These are phyloP conservation scores for Clonostachys rosea DNA, from an alignment of 2,329 filamentous ascomycete genomes.

Conservation along the genomic window DNA sequence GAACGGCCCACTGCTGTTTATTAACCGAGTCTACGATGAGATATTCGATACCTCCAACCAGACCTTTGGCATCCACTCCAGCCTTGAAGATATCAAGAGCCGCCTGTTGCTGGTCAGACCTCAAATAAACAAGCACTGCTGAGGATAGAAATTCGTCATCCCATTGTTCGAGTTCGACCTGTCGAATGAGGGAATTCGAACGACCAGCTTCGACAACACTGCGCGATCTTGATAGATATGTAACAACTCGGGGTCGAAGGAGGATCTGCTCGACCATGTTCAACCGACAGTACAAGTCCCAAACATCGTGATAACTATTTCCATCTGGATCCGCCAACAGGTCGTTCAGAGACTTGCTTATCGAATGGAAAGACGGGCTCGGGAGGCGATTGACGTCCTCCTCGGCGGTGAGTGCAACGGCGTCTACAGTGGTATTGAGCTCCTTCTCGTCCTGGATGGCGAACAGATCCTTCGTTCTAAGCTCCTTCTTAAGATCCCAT, in stretches of 20 bases:
- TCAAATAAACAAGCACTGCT: conserved; percentile 34
- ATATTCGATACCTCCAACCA: conserved; percentile 35
- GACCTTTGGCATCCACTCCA: conserved; percentile 23
- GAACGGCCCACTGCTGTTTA: conserved; percentile 24
- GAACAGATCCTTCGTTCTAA: neutral
- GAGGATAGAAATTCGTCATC: conserved; percentile 29
- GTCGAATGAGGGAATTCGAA: conserved; percentile 36
- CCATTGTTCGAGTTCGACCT: conserved; percentile 29
- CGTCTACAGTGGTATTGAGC: neutral
- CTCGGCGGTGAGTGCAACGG: neutral
- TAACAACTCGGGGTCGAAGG: conserved; percentile 25
- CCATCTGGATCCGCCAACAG: conserved; percentile 15
- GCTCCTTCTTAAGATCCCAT: neutral
- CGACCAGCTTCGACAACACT: conserved; percentile 38
- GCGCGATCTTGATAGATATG: conserved; percentile 35
- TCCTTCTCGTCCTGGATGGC: neutral
- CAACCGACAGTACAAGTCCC: conserved; percentile 34
- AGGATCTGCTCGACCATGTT: conserved; percentile 17
- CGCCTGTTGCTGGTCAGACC: conserved; percentile 24
- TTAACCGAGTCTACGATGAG: conserved; percentile 34
- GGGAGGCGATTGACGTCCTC: neutral
- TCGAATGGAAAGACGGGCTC: neutral
- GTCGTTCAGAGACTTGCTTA: conserved; percentile 2
- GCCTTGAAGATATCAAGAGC: conserved; percentile 34
- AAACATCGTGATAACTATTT: conserved; percentile 31